Base-by-base conservation (phyloP, 495 filamentous ascomycete species). In the Echria macrotheca region DNA sequence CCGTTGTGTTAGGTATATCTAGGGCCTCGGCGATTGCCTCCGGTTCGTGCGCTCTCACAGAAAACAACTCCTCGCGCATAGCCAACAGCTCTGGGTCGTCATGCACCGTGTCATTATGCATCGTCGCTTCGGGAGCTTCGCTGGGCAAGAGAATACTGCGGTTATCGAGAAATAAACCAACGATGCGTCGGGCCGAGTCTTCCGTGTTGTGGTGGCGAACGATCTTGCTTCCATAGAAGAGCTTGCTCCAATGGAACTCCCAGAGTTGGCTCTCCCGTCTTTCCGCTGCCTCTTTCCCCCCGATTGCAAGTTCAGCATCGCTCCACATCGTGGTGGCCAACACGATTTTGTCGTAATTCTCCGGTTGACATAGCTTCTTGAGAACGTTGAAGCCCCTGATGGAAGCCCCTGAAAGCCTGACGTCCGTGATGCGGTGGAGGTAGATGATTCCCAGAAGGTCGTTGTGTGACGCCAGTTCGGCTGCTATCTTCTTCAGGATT, bases 261-360 rank as follows among this genome's bases (percentile, higher is more conserved):
- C 21, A 8, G 15, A 53, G 28, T 32, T 24, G 25, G 3, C 28
- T 22, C 19, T 48, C 37, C 6, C 38, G 21, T 10, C 4, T 28
- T 10, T 2, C 5, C 4, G 44, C 51, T 3, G 37, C 36, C 5
- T 33, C 26, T 1, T 1, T 2, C 2, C 15, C 31, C 0, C 11
- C 50, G 0, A 12, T 23, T 4, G 18, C 10, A 6, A 25, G 12
- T 0, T 36, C 17, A 12, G 29, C 44, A 22, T 47, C 50, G 25
- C 10, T 17, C 74, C 73, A 77, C 58, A 69, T 66, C 0, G 69
- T 75, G 12, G 74, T 77, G 1, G 53, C 64, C 0, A 79, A 59
- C 0, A 71, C 47, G 10, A 78, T 72, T 0, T 63, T 63, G 8
- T 56, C 41, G 18, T 76, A 46, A n/a, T 44, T 59, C 1, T 68